Base-by-base conservation (phyloP, 306 rosid genomes). In the Psophocarpus tetragonolobus region DNA sequence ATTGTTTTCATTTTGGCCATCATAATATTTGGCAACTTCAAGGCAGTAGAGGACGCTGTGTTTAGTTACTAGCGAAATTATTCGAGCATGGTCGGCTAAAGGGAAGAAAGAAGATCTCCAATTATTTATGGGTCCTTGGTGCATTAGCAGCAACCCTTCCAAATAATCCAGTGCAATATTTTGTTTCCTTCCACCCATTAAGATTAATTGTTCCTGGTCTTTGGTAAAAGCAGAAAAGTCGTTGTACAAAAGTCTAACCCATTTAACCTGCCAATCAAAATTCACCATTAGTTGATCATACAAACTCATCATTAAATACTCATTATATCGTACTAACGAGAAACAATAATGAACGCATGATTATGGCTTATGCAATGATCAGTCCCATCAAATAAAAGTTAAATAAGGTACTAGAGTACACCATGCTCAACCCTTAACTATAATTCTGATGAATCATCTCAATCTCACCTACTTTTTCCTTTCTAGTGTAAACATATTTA, bases 71-170 rank as follows among this genome's bases (percentile, higher is more conserved):
- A 65, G 79, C 35, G 97, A 91, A 53, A 83, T 80, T 20, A 95
- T 92, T 79, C 80, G 85, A 0, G 85, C 60, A 84, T 91, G 97
- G 80, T 89, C 92, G 33, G 96, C 61, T 60, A 73, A 39, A 61
- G 99, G 99, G 63, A 92, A 95, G 86, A 91, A 95, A 73, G 99
- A 92, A 69, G 99, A 95, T 79, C 99, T 83, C 99, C 99, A 95
- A 68, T 87, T 95, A 81, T 95, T 85, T 45, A 88, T 88, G 29
- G 97, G 80, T 36, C 99, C 99, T 64, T 88, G 96, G 76, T 87
- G 77, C 82, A 95, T 79, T 24, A 95, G 84, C 41, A 95, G 77
- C 73, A 88, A 84, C 39, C 99, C 99, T 88, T 95, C 90, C 77
- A 87, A 81, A 74, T 94, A 94, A 86, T 94, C 84, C 60, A 94